Evolutionary conservation across 148 eudicot genomes (phyloP), one percentile per base, ranked within the genome.

Genomic region (Linanthus parryae): DNA sequence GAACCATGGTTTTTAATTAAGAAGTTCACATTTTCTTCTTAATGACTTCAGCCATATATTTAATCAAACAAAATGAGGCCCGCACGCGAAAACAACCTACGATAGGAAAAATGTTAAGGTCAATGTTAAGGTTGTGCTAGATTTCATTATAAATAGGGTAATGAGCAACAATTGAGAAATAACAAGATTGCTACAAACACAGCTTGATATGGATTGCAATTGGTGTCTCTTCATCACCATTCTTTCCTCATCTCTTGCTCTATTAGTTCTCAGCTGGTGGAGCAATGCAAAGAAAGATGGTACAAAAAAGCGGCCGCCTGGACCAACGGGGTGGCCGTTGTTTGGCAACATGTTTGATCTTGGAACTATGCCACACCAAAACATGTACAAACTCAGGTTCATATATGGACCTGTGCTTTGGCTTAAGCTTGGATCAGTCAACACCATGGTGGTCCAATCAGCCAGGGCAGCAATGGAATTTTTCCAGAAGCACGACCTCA

Each of bases 371-470:
- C 65, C 65, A 7, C 59, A 62, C 26, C 47, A 30, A 44, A 44
- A 19, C 19, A 16, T 54, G 17, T 21, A 15, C 28, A 20, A 12
- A 8, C 27, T 62, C 5, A 21, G 35, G 13, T 8, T 22, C 19
- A 41, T 42, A 12, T 61, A 51, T 11, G 65, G 65, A 3, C 59
- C 66, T 0, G 37, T 61, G 8, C n/a, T 64, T 12, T 56, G 62
- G 56, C 44, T 64, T 15, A 22, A 49, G 10, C 56, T 64, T 11
- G 69, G 62, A n/a, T 37, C 62, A 0, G 43, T 64, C 19, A 56
- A 64, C 50, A 56, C 62, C 6, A 50, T 64, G 69, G 62, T 50
- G 39, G 45, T 54, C 12, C 34, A 38, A 29, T 38, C 23, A 8
- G 22, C 47, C 35, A 15, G 5, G 8, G 58, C 36, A 1, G 46